These are phyloP conservation scores for Cryomyces minteri DNA, from an alignment of 495 filamentous ascomycete genomes.

Conservation along the genomic window DNA sequence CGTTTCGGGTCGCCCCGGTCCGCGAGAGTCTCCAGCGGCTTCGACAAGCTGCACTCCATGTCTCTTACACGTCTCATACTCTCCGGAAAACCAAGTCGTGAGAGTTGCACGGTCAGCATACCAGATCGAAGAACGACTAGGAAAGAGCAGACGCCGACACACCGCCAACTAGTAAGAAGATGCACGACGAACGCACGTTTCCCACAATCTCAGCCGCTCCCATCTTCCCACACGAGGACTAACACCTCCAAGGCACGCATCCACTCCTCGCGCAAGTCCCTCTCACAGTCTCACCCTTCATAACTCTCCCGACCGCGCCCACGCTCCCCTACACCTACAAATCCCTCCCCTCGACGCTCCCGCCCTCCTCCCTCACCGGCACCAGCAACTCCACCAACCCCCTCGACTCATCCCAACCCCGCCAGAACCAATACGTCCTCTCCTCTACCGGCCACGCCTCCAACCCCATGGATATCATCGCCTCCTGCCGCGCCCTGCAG, in stretches of 20 bases:
- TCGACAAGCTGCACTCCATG: no score
- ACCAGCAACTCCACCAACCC: conserved; percentile 12
- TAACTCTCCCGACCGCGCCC: conserved; percentile 73
- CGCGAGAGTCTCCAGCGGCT: no score
- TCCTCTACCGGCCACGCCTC: conserved; percentile 54
- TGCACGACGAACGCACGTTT: no score
- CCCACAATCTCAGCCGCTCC: no score
- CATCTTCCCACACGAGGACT: no score
- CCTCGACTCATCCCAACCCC: conserved; percentile 16
- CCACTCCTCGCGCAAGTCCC: conserved; percentile 82
- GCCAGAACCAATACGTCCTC: conserved; percentile 49
- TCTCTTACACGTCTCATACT: no score
- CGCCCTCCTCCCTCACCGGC: conserved; percentile 43
- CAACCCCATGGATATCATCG: conserved; percentile 64
- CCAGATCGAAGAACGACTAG: no score
- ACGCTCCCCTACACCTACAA: conserved; percentile 95
- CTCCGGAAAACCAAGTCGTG: no score
- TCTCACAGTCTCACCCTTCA: conserved; percentile 84
- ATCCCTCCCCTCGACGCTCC: conserved; percentile 65
- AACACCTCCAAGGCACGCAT: conserved; percentile 41
- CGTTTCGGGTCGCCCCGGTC: no score
- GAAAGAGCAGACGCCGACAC: no score
- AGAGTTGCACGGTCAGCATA: no score
- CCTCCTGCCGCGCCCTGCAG: conserved; percentile 57
- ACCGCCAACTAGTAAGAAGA: no score